A percentile compares a stretch with the other conserved stretches of the same genome.
phyloP scores from a whole-genome alignment of 139 green algal genomes.

The Edaphochlamys debaryana region DNA sequence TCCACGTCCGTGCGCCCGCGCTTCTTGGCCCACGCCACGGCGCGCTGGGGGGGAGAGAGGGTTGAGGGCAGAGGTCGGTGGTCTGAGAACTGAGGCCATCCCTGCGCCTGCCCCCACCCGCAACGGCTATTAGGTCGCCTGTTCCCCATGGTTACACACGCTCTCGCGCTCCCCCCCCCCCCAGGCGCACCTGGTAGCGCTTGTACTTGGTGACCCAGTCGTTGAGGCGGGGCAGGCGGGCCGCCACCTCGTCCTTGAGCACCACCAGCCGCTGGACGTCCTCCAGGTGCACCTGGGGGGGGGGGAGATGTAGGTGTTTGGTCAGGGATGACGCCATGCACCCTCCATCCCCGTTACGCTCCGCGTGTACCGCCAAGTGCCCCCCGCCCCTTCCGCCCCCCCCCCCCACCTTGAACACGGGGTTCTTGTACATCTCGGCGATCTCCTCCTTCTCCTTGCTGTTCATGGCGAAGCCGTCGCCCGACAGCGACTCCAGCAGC shows the following conservation, averaged over 20 bases:
- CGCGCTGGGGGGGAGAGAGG: too few relatives aligned
- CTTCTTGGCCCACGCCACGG: neutral
- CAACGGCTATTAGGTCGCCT: too few relatives aligned
- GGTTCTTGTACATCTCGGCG: conserved; percentile 29
- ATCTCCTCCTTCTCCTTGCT: conserved; percentile 16
- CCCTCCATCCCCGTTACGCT: too few relatives aligned
- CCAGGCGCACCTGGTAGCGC: neutral
- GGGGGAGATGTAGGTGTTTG: neutral
- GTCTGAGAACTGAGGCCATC: too few relatives aligned
- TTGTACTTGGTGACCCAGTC: conserved; percentile 11
- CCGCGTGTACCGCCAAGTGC: too few relatives aligned
- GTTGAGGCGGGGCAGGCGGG: conserved; percentile 14
- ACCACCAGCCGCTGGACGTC: conserved; percentile 2
- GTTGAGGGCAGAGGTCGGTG: too few relatives aligned
- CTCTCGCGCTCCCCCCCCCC: too few relatives aligned
- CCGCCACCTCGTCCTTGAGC: conserved; percentile 6
- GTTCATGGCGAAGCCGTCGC: conserved; percentile 1
- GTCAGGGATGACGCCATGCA: neutral
- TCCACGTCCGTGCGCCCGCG: neutral
- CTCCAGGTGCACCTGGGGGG: neutral
- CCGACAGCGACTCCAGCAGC: neutral
- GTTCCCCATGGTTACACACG: too few relatives aligned
- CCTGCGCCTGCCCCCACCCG: too few relatives aligned
- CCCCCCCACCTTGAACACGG: conserved; percentile 27
- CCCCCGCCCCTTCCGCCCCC: too few relatives aligned